Evolutionary conservation across 768 basidiomycete genomes (phyloP).

Genomic region (Pleurotus tuoliensis): DNA sequence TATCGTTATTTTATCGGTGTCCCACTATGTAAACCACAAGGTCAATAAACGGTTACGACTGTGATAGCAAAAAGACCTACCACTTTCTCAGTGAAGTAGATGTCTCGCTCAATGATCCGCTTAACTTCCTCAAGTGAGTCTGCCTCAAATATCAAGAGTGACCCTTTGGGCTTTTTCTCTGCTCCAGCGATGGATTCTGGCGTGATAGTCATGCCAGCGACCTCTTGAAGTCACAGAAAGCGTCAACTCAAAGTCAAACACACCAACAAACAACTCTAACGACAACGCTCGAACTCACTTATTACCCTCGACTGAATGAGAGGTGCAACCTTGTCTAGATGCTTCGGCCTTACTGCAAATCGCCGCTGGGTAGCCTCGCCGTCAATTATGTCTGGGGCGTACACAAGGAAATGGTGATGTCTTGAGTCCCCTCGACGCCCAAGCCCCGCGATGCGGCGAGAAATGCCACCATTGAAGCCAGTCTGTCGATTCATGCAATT

Average conservation of each 20-base stretch:
- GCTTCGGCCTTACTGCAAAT: slow-evolving; percentile 40
- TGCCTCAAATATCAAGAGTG: slow-evolving; percentile 46
- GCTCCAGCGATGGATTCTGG: slow-evolving; percentile 35
- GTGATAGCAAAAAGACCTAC: slow-evolving; percentile 20
- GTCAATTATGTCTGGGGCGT: slow-evolving; percentile 52
- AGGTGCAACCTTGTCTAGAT: slow-evolving; percentile 36
- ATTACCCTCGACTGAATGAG: slow-evolving; percentile 35
- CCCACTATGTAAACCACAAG: slow-evolving; percentile 8
- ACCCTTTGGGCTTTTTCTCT: slow-evolving; percentile 45
- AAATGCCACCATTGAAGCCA: too few species aligned
- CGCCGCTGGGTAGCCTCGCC: slow-evolving; percentile 36
- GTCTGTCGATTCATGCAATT: too few species aligned
- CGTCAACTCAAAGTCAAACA: not conserved
- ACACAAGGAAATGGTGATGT: slow-evolving; percentile 43
- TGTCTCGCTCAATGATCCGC: slow-evolving; percentile 27
- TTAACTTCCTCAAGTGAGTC: slow-evolving; percentile 42
- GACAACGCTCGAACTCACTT: slow-evolving; percentile 25
- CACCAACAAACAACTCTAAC: not conserved
- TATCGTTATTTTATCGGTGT: slow-evolving; percentile 9
- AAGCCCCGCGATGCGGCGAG: too few species aligned
- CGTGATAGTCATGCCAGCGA: slow-evolving; percentile 47
- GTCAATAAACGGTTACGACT: slow-evolving; percentile 19
- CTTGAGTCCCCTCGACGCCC: not conserved
- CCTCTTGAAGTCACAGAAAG: slow-evolving; percentile 25
- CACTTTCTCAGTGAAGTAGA: slow-evolving; percentile 36